A percentile compares a stretch with the other conserved stretches of the same genome.
Evolutionary conservation across 2,329 filamentous ascomycete genomes (phyloP).

Genomic region (Tolypocladium amazonense): DNA sequence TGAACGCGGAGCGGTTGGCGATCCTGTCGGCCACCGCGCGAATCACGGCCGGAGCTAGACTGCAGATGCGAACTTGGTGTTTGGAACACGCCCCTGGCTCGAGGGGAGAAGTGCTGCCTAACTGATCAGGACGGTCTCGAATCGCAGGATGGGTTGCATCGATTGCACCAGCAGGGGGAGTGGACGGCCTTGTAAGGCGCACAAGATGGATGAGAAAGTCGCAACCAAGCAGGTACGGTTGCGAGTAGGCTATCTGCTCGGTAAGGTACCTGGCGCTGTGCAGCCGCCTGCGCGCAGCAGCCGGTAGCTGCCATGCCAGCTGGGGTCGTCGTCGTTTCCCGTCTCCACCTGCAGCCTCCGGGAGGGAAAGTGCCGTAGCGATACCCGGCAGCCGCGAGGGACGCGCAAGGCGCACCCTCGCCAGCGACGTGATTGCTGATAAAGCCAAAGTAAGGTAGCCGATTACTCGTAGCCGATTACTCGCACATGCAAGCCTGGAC

Average conservation of each 20-base stretch:
- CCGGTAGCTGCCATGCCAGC: no score
- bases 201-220: neutral
- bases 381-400: neutral
- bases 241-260: neutral
- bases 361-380: neutral
- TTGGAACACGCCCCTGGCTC: neutral
- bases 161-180: neutral
- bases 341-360: no score
- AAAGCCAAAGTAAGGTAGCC: neutral
- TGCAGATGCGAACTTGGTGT: neutral
- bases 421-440: neutral
- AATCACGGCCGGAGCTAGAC: neutral
- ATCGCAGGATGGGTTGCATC: neutral
- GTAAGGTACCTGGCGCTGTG: no score
- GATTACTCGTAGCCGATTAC: no score
- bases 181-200: neutral
- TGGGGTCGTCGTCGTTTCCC: no score
- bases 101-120: neutral
- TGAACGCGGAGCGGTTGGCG: no score
- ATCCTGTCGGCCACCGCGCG: neutral
- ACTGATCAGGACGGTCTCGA: neutral
- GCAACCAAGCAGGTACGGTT: neutral
- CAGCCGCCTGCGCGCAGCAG: neutral
- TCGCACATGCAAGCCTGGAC: no score
- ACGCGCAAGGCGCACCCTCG: no score